These are phyloP conservation scores for Aegilops bicornis DNA, from an alignment of 176 grass and related monocot species.

Conservation along the genomic window DNA sequence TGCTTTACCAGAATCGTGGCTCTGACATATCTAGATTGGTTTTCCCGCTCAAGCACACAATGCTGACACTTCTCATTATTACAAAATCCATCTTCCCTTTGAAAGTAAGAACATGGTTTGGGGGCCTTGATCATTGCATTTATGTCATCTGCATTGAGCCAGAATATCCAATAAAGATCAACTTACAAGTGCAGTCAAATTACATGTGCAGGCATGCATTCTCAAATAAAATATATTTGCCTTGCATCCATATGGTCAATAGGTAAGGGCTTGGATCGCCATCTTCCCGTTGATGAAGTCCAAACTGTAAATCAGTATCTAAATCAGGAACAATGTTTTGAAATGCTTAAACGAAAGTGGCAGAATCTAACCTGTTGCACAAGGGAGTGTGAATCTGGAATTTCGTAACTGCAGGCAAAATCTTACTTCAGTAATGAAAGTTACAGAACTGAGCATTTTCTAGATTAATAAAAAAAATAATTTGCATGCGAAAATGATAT, in stretches of 20 bases:
- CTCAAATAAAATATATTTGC: conserved; percentile 35
- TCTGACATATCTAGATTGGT: conserved; percentile 65
- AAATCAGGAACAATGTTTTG: conserved; percentile 33
- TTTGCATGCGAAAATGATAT: not conserved
- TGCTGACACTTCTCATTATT: conserved; percentile 43
- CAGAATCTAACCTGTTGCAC: conserved; percentile 60
- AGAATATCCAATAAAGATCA: conserved; percentile 15
- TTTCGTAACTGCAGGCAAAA: conserved; percentile 67
- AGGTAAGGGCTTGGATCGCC: conserved; percentile 88
- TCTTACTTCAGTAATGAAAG: conserved; percentile 30
- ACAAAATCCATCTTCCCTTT: conserved; percentile 48
- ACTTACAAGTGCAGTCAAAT: not conserved
- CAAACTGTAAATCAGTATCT: conserved; percentile 56
- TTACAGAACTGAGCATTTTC: conserved; percentile 19
- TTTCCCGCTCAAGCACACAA: conserved; percentile 49
- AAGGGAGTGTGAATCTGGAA: conserved; percentile 88
- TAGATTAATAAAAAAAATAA: not conserved
- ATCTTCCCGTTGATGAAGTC: conserved; percentile 66
- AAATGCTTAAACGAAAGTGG: conserved; percentile 14
- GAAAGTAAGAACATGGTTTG: conserved; percentile 36
- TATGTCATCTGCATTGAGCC: conserved; percentile 51
- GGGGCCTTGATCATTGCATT: conserved; percentile 48
- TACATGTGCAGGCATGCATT: not conserved
- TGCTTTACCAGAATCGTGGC: conserved; percentile 77
- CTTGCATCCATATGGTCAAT: conserved; percentile 72